A percentile compares a stretch with the other conserved stretches of the same genome.
Evolutionary conservation across 2,329 filamentous ascomycete genomes (phyloP).

Genomic region (Phyllosticta paracitricarpa): DNA sequence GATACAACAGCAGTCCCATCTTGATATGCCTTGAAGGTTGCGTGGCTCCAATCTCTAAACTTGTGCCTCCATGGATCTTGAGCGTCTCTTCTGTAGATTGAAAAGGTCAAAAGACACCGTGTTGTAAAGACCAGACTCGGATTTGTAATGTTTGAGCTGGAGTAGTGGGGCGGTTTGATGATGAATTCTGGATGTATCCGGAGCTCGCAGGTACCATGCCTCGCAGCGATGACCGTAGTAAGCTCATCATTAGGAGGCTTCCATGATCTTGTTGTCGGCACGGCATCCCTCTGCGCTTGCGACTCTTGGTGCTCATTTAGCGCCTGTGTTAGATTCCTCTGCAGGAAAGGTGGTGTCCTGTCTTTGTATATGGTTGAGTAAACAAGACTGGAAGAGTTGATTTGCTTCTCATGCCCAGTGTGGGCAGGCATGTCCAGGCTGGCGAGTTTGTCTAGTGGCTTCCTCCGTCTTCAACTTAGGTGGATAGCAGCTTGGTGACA

Average conservation of each 20-base stretch:
- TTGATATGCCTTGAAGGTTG: neutral
- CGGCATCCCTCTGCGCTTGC: too few relatives aligned
- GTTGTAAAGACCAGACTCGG: neutral
- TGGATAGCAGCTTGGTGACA: too few relatives aligned
- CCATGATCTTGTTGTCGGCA: neutral
- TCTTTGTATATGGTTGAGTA: constrained; percentile 18
- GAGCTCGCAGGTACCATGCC: neutral
- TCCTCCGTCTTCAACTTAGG: too few relatives aligned
- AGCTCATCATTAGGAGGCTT: neutral
- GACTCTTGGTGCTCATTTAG: constrained; percentile 15
- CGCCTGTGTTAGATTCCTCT: constrained; percentile 18
- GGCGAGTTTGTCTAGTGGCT: too few relatives aligned
- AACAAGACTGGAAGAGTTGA: constrained; percentile 18
- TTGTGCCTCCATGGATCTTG: constrained; percentile 17
- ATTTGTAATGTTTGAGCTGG: too few relatives aligned
- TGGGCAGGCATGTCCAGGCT: neutral
- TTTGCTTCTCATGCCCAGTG: constrained; percentile 5
- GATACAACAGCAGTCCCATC: neutral
- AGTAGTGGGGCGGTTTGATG: neutral
- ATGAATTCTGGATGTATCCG: too few relatives aligned
- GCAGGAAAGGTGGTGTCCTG: constrained; percentile 18
- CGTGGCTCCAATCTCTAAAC: constrained; percentile 16
- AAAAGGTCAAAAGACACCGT: constrained; percentile 5
- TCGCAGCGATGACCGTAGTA: neutral
- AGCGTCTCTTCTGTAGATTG: constrained; percentile 5